Evolutionary conservation across 2,329 filamentous ascomycete species (phyloP).

Genomic region (Dryadomyces sulphureus): DNA sequence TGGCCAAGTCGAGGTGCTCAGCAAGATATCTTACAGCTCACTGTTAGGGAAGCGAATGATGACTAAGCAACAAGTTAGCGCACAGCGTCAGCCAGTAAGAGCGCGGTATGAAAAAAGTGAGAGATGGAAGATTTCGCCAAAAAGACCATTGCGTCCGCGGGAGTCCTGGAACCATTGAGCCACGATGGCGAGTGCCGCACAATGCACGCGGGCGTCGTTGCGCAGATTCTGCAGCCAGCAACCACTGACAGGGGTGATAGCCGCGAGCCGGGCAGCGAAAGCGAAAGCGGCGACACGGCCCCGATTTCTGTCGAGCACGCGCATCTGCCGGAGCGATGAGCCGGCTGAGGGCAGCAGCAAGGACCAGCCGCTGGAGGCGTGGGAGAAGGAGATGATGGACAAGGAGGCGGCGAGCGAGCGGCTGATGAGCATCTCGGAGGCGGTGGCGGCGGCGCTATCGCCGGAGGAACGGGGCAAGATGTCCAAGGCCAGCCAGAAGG

Average conservation of each 20-base stretch:
- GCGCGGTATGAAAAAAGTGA: background rate
- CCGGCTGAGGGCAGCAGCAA: background rate
- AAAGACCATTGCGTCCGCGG: background rate
- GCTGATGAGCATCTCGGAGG: slow-evolving; percentile 2
- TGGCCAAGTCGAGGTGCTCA: no score
- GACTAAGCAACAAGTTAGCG: no score
- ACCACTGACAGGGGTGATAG: background rate
- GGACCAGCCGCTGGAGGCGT: slow-evolving; percentile 9
- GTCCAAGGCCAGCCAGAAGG: background rate
- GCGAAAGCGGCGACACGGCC: background rate
- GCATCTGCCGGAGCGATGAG: background rate
- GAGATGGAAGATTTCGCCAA: background rate
- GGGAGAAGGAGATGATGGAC: slow-evolving; percentile 6
- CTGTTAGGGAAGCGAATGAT: no score
- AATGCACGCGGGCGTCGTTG: slow-evolving; percentile 24
- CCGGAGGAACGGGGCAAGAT: background rate
- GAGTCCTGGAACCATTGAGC: background rate
- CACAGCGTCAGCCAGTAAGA: background rate
- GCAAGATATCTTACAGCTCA: no score
- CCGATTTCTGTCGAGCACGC: slow-evolving; percentile 6
- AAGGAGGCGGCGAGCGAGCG: slow-evolving; percentile 1
- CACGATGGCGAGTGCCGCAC: slow-evolving; percentile 25
- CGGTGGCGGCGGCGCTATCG: slow-evolving; percentile 1
- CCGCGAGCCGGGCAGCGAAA: background rate
- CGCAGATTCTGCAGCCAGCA: slow-evolving; percentile 17